phyloP scores from a whole-genome alignment of 2,329 filamentous ascomycete species.

The Diaporthe vexans region DNA sequence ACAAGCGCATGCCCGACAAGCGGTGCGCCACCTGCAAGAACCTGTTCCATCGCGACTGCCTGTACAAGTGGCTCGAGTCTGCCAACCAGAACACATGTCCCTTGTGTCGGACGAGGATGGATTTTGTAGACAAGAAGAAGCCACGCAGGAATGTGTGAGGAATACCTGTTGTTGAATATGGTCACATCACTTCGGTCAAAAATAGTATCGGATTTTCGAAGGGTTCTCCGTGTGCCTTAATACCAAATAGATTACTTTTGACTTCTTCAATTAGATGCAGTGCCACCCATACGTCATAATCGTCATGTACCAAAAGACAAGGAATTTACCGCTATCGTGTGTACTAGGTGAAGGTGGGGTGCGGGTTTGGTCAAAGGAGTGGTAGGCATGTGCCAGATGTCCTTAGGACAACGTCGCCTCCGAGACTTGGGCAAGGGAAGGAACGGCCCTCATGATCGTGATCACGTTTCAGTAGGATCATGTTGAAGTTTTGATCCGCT shows the following conservation, averaged over 20 bases:
- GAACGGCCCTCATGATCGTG: neutral
- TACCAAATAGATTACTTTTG: neutral
- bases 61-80: conserved; percentile 98
- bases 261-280: conserved; percentile 1
- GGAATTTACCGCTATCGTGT: neutral
- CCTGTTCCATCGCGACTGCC: conserved; percentile 87
- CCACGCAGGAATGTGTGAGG: conserved; percentile 18
- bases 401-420: too few relatives aligned
- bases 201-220: too few relatives aligned
- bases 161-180: neutral
- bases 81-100: conserved; percentile 94
- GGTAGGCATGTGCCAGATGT: neutral
- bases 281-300: too few relatives aligned
- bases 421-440: neutral
- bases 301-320: neutral
- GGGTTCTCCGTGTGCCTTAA: neutral
- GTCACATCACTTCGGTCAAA: neutral
- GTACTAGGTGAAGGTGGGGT: too few relatives aligned
- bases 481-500: neutral
- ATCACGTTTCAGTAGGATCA: neutral
- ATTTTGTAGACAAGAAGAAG: conserved; percentile 57
- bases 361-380: neutral
- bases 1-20: conserved; percentile 93
- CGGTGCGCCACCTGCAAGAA: conserved; percentile 93
- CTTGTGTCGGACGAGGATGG: conserved; percentile 90